Conservation (phyloP, 2,329 filamentous ascomycete species). For the Fusarium tuaranense region DNA sequence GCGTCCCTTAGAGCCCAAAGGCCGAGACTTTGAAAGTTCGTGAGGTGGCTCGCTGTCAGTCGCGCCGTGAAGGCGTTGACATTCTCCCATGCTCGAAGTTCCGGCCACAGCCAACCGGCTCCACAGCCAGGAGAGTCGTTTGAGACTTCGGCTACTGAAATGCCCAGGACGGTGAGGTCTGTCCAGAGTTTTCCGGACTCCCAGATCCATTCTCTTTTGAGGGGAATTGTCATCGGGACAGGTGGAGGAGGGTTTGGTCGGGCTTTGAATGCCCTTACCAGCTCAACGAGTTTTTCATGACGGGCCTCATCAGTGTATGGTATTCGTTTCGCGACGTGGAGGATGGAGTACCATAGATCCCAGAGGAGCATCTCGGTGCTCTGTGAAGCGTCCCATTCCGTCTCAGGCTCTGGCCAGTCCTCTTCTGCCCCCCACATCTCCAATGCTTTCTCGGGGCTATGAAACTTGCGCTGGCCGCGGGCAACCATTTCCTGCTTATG, state of each 20-base stretch:
- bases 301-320: neutral
- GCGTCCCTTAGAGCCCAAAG: rapidly evolving
- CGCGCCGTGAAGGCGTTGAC: slow-evolving; percentile 2
- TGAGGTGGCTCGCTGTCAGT: neutral
- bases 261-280: neutral
- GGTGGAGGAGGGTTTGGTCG: slow-evolving; percentile 1
- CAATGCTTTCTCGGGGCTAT: neutral
- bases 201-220: slow-evolving; percentile 14
- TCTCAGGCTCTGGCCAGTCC: neutral
- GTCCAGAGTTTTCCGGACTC: neutral
- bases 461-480: neutral
- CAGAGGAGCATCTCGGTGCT: neutral
- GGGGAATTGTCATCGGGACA: neutral
- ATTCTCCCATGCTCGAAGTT: slow-evolving; percentile 13
- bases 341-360: neutral
- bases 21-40: neutral
- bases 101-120: slow-evolving; percentile 17
- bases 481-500: neutral
- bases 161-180: neutral
- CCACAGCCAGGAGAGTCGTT: slow-evolving; percentile 16
- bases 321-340: neutral
- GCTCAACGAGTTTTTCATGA: neutral
- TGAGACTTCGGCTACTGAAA: neutral
- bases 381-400: neutral
- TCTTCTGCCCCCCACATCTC: slow-evolving; percentile 5